These are phyloP conservation scores for Alternaria incomplexa DNA, from an alignment of 2,329 filamentous ascomycete genomes.

Conservation along the genomic window DNA sequence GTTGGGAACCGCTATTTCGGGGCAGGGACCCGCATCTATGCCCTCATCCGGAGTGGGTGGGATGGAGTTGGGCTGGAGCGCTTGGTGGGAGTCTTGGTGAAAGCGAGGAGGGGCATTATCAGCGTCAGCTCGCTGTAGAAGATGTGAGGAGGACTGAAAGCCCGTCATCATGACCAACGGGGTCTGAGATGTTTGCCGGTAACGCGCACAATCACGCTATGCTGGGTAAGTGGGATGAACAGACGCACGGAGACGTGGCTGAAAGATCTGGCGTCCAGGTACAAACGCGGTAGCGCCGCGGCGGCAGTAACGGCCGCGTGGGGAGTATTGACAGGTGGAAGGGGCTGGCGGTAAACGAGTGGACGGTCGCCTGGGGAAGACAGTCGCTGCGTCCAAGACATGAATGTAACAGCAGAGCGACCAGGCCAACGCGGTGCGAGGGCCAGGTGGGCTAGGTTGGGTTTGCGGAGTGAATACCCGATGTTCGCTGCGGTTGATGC, in stretches of 20 bases:
- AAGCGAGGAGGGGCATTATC: constrained; percentile 14
- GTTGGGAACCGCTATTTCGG: constrained; percentile 19
- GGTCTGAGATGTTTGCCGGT: constrained; percentile 13
- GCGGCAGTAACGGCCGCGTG: constrained; percentile 22
- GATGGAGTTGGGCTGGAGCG: constrained; percentile 13
- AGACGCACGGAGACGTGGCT: constrained; percentile 31
- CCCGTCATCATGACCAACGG: constrained; percentile 22
- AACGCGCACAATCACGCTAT: constrained; percentile 20
- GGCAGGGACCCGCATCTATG: constrained; percentile 21
- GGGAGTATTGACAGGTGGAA: constrained; percentile 12
- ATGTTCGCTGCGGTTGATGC: constrained; percentile 12
- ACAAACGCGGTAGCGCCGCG: constrained; percentile 28
- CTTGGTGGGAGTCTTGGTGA: not conserved
- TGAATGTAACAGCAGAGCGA: not conserved
- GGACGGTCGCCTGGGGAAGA: not conserved
- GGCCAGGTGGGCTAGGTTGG: constrained; percentile 4
- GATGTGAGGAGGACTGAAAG: constrained; percentile 15
- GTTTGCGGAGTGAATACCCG: constrained; percentile 8
- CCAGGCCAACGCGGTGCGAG: not conserved
- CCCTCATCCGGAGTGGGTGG: constrained; percentile 29
- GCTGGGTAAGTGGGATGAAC: constrained; percentile 21
- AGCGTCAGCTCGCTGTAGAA: constrained; percentile 17
- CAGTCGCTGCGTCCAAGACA: not conserved
- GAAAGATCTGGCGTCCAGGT: constrained; percentile 30
- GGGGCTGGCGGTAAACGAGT: constrained; percentile 2